Percentiles rank a stretch among this genome's conserved stretches.
Conservation (phyloP, 257 asterid genomes). For the Plantago ovata region DNA sequence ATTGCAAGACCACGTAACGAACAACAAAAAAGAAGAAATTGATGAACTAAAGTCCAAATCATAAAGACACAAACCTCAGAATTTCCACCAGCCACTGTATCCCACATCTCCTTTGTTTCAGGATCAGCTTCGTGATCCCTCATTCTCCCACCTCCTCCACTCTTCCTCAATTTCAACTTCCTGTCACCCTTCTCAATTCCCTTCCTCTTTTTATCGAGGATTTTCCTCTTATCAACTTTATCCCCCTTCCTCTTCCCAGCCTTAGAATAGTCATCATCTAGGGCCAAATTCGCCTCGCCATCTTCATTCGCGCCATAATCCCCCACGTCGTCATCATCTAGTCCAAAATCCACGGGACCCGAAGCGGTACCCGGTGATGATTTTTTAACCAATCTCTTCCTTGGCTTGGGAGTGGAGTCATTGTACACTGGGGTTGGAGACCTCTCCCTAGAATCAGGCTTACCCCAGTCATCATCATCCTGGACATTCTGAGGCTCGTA, state of each 20-base stretch:
- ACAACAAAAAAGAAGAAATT: neutral
- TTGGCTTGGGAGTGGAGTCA: constrained; percentile 58
- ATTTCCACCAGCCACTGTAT: constrained; percentile 67
- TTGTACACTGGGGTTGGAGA: constrained; percentile 68
- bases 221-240: constrained; percentile 48
- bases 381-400: constrained; percentile 76
- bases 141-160: constrained; percentile 47
- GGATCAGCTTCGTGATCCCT: constrained; percentile 78
- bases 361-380: constrained; percentile 32
- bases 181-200: constrained; percentile 53
- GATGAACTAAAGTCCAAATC: neutral
- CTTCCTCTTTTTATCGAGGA: constrained; percentile 48
- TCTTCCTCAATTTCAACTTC: constrained; percentile 49
- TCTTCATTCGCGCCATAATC: constrained; percentile 30
- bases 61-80: constrained; percentile 23
- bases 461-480: constrained; percentile 50
- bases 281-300: constrained; percentile 37
- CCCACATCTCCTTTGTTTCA: constrained; percentile 98
- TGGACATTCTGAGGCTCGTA: constrained; percentile 45
- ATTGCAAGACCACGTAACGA: neutral
- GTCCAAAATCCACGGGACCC: constrained; percentile 41
- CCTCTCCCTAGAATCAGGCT: constrained; percentile 33
- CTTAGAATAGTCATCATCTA: constrained; percentile 54
- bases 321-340: constrained; percentile 51
- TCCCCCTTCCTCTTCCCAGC: constrained; percentile 38